Evolutionary conservation across 805 yeast species (phyloP).

Genomic region (Kuraishia borneana): DNA sequence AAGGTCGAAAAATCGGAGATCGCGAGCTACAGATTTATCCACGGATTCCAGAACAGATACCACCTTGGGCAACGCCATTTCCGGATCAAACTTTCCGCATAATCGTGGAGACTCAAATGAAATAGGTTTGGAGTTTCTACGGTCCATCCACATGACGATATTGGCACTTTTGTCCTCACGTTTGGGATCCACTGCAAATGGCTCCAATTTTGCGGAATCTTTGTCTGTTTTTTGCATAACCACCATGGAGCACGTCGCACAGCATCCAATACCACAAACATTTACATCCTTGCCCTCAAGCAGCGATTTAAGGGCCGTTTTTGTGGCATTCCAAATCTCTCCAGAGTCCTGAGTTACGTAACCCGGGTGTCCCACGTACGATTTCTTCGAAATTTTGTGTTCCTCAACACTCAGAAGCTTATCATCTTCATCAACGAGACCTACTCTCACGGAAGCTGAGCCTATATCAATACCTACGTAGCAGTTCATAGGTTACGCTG

Average conservation of each 20-base stretch:
- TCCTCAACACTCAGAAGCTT: constrained; percentile 5
- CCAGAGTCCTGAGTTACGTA: constrained; percentile 27
- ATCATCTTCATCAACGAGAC: constrained; percentile 13
- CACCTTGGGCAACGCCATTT: constrained; percentile 48
- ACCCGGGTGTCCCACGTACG: constrained; percentile 9
- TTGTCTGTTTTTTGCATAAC: constrained; percentile 18
- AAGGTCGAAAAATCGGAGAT: constrained; percentile 34
- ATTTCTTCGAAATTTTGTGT: constrained; percentile 13
- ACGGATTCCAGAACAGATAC: constrained; percentile 22
- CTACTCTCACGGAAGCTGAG: constrained; percentile 35
- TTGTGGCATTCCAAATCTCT: constrained; percentile 22
- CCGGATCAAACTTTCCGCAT: constrained; percentile 40
- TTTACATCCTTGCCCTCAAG: constrained; percentile 15
- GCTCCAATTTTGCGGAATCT: constrained; percentile 10
- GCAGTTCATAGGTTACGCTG: neutral
- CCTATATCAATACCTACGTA: constrained; percentile 39
- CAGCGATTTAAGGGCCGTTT: constrained; percentile 7
- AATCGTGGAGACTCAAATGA: constrained; percentile 12
- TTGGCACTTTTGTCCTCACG: constrained; percentile 14
- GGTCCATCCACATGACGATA: constrained; percentile 54
- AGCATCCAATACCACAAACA: constrained; percentile 22
- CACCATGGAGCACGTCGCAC: constrained; percentile 54
- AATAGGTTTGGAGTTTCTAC: neutral
- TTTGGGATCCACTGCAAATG: constrained; percentile 21
- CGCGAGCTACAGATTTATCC: constrained; percentile 8